Conservation (phyloP, 495 filamentous ascomycete species). For the Amniculicola lignicola region DNA sequence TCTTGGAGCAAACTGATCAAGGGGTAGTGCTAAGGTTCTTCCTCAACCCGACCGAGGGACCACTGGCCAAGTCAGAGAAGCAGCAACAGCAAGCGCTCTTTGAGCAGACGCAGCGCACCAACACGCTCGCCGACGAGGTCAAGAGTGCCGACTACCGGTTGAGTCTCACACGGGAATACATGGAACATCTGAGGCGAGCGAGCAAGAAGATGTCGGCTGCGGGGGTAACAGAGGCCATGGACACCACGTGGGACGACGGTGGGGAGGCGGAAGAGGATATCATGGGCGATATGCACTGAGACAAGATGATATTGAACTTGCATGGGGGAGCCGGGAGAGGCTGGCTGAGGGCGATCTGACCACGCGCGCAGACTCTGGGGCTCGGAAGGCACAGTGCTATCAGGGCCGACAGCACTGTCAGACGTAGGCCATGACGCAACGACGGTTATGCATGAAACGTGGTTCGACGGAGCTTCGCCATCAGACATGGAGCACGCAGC, state of each 20-base stretch:
- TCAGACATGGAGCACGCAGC: not conserved
- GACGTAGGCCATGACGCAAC: conserved; percentile 22
- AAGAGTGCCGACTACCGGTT: conserved; percentile 39
- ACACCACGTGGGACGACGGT: conserved; percentile 32
- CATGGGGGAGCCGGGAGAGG: not conserved
- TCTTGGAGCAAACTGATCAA: conserved; percentile 23
- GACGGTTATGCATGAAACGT: conserved; percentile 26
- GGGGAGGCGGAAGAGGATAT: conserved; percentile 41
- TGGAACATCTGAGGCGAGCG: conserved; percentile 35
- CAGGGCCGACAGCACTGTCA: conserved; percentile 8
- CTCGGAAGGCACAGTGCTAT: not conserved
- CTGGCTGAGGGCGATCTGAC: not conserved
- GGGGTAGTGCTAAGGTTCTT: conserved; percentile 38
- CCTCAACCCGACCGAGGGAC: conserved; percentile 26
- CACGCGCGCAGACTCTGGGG: not conserved
- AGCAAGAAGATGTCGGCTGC: conserved; percentile 22
- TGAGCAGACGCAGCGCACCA: conserved; percentile 36
- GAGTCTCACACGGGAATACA: conserved; percentile 39
- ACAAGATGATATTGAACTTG: not conserved
- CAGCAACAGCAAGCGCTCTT: conserved; percentile 35
- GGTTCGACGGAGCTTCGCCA: conserved; percentile 4
- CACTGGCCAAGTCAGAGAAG: conserved; percentile 34
- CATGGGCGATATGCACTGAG: conserved; percentile 38
- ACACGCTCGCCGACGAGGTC: conserved; percentile 35
- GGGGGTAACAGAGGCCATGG: conserved; percentile 24